Percentiles rank a stretch among this genome's conserved stretches.
Evolutionary conservation across 495 filamentous ascomycete species (phyloP).

Genomic region (Parachaetomium inaequale): DNA sequence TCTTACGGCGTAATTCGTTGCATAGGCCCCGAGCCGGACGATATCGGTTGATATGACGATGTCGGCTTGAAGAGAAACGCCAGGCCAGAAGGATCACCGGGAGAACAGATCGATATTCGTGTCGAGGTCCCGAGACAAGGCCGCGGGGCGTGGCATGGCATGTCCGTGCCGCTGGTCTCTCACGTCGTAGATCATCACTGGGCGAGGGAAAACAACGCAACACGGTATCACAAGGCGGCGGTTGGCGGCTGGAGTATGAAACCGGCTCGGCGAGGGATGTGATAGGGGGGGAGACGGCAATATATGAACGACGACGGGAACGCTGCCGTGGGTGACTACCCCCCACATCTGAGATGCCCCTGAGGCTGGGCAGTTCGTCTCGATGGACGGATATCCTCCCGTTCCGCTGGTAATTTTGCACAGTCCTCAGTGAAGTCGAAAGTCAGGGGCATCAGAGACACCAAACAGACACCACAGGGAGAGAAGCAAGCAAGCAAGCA

Average conservation of each 20-base stretch:
- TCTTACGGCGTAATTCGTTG: not conserved
- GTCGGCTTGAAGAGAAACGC: not conserved
- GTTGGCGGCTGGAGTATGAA: constrained; percentile 8
- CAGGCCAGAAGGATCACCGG: not conserved
- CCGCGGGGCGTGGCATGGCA: not conserved
- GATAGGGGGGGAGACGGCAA: not conserved
- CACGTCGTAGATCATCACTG: not conserved
- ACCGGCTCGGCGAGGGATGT: not conserved
- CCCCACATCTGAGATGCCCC: not conserved
- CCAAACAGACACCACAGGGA: not conserved
- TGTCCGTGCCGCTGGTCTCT: not conserved
- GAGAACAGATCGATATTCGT: not conserved
- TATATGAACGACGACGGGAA: not conserved
- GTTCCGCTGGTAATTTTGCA: not conserved
- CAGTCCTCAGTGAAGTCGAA: not conserved
- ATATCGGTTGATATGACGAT: not conserved
- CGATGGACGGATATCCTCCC: not conserved
- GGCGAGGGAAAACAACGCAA: not conserved
- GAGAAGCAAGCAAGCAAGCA: not conserved
- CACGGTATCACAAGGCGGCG: constrained; percentile 5
- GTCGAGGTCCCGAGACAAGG: constrained; percentile 8
- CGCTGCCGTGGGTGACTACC: not conserved
- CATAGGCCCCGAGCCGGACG: not conserved
- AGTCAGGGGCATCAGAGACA: not conserved
- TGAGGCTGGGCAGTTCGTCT: not conserved